Evolutionary conservation across 1,139 yeast species (phyloP), one percentile per base, ranked within the genome.

Genomic region (Spencermartinsiella ligniputridi): DNA sequence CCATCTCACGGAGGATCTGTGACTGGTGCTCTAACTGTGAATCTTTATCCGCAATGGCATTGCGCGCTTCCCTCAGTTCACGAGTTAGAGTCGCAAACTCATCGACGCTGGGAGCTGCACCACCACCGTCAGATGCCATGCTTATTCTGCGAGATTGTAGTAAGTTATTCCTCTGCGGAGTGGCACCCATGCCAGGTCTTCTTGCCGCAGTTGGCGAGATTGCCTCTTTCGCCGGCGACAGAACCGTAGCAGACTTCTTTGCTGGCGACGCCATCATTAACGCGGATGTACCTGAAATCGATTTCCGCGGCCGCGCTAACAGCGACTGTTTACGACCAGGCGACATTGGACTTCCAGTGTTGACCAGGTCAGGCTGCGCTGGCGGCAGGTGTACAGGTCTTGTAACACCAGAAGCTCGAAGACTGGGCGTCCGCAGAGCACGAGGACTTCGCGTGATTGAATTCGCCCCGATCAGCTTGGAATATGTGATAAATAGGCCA

Each of bases 401-500:
- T 5, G 24, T 27, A n/a, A 27, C 15, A 9, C 32, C 32, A n/a
- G 32, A 27, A 9, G 32, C 5, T n/a, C 32, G 32, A 6, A 27
- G 15, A 15, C 15, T 27, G 15, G 32, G 32, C 32, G 32, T 27
- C 15, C 32, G 32, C 13, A 27, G 32, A 6, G 32, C 32, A 4
- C 32, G 8, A n/a, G 32, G 32, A n/a, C 32, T 27, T n/a, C 15
- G 8, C 15, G 32, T 27, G 15, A 27, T 27, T 35, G 37, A 42
- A 21, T 41, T 52, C 9, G 52, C 43, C 2, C 51, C 52, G 25
- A 72, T 69, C 21, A 87, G 71, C 56, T 87, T 76, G 20, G 79
- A 79, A 56, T 79, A 76, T 2, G 90, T 83, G 37, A 88, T 70
- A 57, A 89, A 89, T 29, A 89, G 63, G 0, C 96, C 96, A 19